Evolutionary conservation across 345 rosid genomes (phyloP).

Genomic region (Acer yangbiense): DNA sequence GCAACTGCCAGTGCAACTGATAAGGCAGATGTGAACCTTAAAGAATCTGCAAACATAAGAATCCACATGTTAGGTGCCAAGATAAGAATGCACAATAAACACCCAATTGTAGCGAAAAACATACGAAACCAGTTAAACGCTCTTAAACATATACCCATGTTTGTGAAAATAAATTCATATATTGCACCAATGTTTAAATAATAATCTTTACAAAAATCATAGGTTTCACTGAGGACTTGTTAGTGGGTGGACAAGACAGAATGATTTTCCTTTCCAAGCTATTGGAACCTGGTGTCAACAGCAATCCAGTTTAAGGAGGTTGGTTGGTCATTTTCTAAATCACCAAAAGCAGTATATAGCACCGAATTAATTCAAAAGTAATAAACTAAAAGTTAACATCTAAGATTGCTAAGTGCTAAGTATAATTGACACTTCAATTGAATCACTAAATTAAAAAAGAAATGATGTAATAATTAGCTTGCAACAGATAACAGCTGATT

Average conservation of each 20-base stretch:
- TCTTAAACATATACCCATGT: background rate
- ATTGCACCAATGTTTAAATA: background rate
- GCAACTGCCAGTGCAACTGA: constrained; percentile 82
- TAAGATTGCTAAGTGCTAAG: background rate
- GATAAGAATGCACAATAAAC: constrained; percentile 12
- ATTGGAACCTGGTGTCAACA: background rate
- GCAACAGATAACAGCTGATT: background rate
- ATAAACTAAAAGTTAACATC: background rate
- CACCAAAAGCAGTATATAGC: background rate
- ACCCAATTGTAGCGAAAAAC: background rate
- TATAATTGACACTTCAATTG: background rate
- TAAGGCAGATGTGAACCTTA: constrained; percentile 84
- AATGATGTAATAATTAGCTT: background rate
- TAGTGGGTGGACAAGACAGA: background rate
- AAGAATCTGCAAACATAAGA: constrained; percentile 68
- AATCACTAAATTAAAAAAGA: constrained; percentile 4
- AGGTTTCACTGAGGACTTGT: background rate
- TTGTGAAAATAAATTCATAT: background rate
- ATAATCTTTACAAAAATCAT: background rate
- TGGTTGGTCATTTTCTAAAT: background rate
- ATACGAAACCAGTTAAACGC: background rate
- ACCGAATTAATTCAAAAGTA: background rate
- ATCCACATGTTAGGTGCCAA: background rate
- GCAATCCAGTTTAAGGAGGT: background rate
- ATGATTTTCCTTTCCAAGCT: background rate